Evolutionary conservation across 495 filamentous ascomycete genomes (phyloP), one percentile per base, ranked within the genome.

Genomic region (Hypoxylon perforatum): DNA sequence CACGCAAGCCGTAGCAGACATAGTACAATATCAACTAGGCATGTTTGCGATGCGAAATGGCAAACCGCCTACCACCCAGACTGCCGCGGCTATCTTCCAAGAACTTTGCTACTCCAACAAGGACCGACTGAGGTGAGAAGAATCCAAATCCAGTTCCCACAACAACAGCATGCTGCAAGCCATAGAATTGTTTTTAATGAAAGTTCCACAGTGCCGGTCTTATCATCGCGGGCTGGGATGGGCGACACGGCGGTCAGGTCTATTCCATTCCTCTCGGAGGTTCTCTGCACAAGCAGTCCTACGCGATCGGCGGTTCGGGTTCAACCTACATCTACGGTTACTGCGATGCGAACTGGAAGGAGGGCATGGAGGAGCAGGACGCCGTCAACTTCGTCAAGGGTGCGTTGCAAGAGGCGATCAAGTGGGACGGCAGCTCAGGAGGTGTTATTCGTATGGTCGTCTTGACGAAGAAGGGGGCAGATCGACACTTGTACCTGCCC

Each of bases 311-410:
- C 67, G 95, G 95, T 51, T 97, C 94, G 8, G 95, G 95, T 12
- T 97, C 94, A 70, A 98, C 95, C 49, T 99, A 98, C 82, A 99
- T 99, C 79, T 98, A 97, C 82, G 95, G 95, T 66, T 97, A 94
- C 82, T 98, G 95, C 75, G 94, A 99, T 77, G 89, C 93, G 50
- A 86, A 99, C 84, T 99, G 95, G 95, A 89, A 86, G 73, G 96
- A 97, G 75, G 87, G 88, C 68, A 98, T 99, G 94, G 91, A 90
- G 21, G 94, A 99, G 84, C 83, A 86, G 41, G 93, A 96, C 61
- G 96, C 95, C n/a, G 85, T 99, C 57, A 78, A 88, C 23, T 99
- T 98, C 67, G 96, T 99, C 69, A 97, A 96, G 76, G 89, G 87
- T 39, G 87, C 95, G 10, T 79, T 99, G 76, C 83, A 87, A 71